A percentile compares a stretch with the other conserved stretches of the same genome.
Conservation (phyloP, 352 stramenopile genomes). For the Phytophthora vignae region DNA sequence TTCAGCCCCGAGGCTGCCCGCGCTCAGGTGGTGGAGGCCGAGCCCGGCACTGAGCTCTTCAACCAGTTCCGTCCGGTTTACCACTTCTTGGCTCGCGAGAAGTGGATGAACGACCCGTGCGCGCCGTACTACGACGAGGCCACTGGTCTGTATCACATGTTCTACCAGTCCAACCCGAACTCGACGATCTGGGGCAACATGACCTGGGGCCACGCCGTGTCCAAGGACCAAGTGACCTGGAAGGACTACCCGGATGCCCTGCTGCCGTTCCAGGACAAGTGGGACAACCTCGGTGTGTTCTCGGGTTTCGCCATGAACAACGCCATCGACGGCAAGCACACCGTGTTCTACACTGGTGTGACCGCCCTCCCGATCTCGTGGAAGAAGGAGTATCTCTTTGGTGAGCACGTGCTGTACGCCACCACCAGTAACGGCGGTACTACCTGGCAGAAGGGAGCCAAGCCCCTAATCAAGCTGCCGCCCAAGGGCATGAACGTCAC, state of each 20-base stretch:
- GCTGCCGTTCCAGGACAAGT: conserved; percentile 52
- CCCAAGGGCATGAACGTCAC: conserved; percentile 56
- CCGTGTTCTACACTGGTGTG: conserved; percentile 65
- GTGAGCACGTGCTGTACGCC: conserved; percentile 66
- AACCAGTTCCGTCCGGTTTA: conserved; percentile 67
- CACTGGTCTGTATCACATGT: conserved; percentile 72
- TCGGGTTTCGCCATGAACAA: conserved; percentile 61
- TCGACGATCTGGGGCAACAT: conserved; percentile 64
- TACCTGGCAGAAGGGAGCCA: conserved; percentile 59
- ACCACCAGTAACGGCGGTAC: conserved; percentile 58
- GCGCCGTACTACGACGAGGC: conserved; percentile 72
- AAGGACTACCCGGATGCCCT: conserved; percentile 65
- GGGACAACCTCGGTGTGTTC: conserved; percentile 68
- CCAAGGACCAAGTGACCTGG: conserved; percentile 71
- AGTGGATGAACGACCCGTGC: conserved; percentile 90
- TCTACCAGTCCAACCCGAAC: conserved; percentile 72
- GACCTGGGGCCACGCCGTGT: conserved; percentile 69
- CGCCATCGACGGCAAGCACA: conserved; percentile 59
- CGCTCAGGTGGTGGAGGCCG: conserved; percentile 40
- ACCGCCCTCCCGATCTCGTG: conserved; percentile 53
- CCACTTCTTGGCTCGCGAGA: conserved; percentile 68
- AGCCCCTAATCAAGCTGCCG: conserved; percentile 49
- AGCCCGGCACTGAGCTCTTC: conserved; percentile 49
- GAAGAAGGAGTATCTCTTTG: conserved; percentile 50
- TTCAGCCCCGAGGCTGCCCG: conserved; percentile 20